Evolutionary conservation across 2,329 filamentous ascomycete species (phyloP).

Genomic region (Fusarium sp.): DNA sequence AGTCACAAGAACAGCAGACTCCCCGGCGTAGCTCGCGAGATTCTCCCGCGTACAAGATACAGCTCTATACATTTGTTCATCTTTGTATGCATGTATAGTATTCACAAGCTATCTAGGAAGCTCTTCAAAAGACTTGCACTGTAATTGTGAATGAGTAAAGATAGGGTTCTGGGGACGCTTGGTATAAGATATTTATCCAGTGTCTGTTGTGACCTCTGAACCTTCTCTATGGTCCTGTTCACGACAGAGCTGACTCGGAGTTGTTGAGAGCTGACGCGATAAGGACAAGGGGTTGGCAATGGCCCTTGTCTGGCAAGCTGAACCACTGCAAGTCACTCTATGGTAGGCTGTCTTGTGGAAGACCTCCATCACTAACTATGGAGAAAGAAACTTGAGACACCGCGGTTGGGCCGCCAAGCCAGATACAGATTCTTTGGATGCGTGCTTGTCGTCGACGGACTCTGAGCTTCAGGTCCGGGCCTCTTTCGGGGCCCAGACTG

Average conservation of each 20-base stretch:
- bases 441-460: constrained; percentile 14
- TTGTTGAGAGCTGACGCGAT: constrained; percentile 31
- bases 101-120: too few relatives aligned
- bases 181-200: neutral
- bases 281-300: constrained; percentile 19
- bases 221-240: constrained; percentile 8
- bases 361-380: constrained; percentile 30
- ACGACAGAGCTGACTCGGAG: constrained; percentile 22
- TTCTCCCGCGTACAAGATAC: too few relatives aligned
- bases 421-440: constrained; percentile 21
- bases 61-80: too few relatives aligned
- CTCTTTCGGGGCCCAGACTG: constrained; percentile 4
- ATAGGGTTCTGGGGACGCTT: too few relatives aligned
- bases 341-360: constrained; percentile 5
- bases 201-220: neutral
- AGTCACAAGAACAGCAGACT: too few relatives aligned
- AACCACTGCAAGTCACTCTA: constrained; percentile 26
- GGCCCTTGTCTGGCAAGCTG: constrained; percentile 30
- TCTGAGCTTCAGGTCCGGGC: constrained; percentile 4
- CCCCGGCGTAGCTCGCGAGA: too few relatives aligned
- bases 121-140: too few relatives aligned
- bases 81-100: too few relatives aligned
- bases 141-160: too few relatives aligned
- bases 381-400: constrained; percentile 27
- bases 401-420: constrained; percentile 36